Base-by-base conservation (phyloP, 305 asterid genomes). In the Rubia peregrina region DNA sequence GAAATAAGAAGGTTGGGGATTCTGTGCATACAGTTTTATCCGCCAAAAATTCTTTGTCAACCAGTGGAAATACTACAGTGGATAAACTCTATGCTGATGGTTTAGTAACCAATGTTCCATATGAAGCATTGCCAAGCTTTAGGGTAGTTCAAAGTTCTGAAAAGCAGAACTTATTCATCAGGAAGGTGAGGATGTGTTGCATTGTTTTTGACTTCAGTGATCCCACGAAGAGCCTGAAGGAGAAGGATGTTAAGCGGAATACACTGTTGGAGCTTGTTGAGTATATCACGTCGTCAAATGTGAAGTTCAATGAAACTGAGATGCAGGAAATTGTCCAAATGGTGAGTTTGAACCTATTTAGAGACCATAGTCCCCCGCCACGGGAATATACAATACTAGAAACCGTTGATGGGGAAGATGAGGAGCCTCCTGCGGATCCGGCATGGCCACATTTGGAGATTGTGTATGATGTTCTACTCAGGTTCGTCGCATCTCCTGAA, bases 371-470 rank as follows among this genome's bases (percentile, higher is more conserved):
- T 43, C 96, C 95, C 65, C 97, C 85, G 74, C 95, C 95, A 17
- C 85, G 89, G 72, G 96, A 89, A 81, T 86, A 82, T 77, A 81
- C 83, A 73, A 73, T 80, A 38, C 16, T 80, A 19, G 87, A 85
- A 30, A 89, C 87, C 1, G 83, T 85, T 70, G 96, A 90, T 40
- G 87, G 83, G 76, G 97, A 90, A 73, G 96, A 90, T 57, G 97
- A 90, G 14, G 96, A 89, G 83, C 96, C 94, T 43, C 87, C 89
- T 42, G 84, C 86, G 92, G 95, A 88, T 70, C 96, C 95, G 1
- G 83, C 95, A 1, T 90, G 97, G 97, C 79, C 96, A 41, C 97
- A 90, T 82, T 80, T 90, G 82, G 94, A 90, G 78, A 85, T 88
- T 42, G 90, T 90, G 68, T 88, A 90, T 48, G 97, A 90, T 71